Conservation (phyloP, 78 protist species). For the Bodo saltans region DNA sequence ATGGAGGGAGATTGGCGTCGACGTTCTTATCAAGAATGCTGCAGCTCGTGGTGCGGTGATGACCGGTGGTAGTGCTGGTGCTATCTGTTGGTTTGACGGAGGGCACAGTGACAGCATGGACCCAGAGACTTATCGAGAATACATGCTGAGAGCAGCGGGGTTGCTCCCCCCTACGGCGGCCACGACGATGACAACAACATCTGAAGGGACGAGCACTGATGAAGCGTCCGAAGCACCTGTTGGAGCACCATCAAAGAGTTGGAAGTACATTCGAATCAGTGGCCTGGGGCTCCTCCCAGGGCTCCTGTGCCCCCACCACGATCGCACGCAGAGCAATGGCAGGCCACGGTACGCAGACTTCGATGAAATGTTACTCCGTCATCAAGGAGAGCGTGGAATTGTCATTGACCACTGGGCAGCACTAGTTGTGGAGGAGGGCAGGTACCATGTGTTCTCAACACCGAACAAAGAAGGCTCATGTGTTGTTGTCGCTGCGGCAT, state of each 20-base stretch:
- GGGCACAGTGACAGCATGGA: conserved; percentile 16
- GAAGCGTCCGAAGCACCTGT: not conserved
- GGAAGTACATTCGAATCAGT: conserved; percentile 5
- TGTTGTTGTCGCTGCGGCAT: not conserved
- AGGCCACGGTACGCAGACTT: not conserved
- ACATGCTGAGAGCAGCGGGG: not conserved
- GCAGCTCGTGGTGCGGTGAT: not conserved
- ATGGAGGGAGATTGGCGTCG: conserved; percentile 3
- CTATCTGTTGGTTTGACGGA: conserved; percentile 29
- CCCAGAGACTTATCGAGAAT: not conserved
- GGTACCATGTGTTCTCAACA: not conserved
- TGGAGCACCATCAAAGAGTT: not conserved
- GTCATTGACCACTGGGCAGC: conserved; percentile 18
- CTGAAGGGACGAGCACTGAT: not conserved
- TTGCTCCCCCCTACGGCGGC: too few species aligned
- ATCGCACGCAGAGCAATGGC: not conserved
- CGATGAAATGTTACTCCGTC: not conserved
- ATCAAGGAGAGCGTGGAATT: not conserved
- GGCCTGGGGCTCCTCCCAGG: not conserved
- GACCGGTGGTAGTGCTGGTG: conserved; percentile 18
- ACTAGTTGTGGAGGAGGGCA: not conserved
- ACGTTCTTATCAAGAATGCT: not conserved
- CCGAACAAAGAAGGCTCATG: conserved; percentile 1
- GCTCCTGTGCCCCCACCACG: conserved; percentile 17
- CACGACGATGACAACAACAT: too few species aligned